These are phyloP conservation scores for Leptosphaerulina australis DNA, from an alignment of 2,329 filamentous ascomycete species.

Conservation along the genomic window DNA sequence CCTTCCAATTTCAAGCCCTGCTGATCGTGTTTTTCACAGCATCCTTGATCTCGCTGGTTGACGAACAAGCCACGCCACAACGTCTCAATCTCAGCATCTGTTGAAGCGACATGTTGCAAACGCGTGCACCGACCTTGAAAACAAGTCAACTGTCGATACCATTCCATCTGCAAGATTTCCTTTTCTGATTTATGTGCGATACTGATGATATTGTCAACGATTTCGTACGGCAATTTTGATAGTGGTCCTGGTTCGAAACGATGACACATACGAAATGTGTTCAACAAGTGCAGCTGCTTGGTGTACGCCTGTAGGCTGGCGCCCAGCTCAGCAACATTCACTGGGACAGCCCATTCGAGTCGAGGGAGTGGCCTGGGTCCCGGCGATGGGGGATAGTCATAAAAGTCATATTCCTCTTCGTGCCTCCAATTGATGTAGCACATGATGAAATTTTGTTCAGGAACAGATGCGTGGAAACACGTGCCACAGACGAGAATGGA, in stretches of 20 bases:
- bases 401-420: too few species aligned
- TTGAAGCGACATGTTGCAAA: background rate
- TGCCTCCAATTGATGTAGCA: conserved; percentile 1
- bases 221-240: conserved; percentile 9
- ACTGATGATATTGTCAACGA: conserved; percentile 16
- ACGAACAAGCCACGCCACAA: too few species aligned
- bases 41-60: too few species aligned
- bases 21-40: too few species aligned
- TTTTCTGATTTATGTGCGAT: background rate
- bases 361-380: background rate
- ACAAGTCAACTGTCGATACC: background rate
- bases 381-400: background rate
- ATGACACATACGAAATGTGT: conserved; percentile 15
- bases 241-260: conserved; percentile 8
- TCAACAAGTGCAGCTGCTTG: background rate
- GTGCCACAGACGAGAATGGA: too few species aligned
- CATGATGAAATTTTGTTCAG: background rate
- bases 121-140: conserved; percentile 3
- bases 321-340: conserved; percentile 12
- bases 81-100: too few species aligned
- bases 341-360: conserved; percentile 7
- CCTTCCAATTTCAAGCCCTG: too few species aligned
- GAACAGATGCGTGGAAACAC: too few species aligned
- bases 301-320: conserved; percentile 15
- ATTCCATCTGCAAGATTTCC: background rate